Conservation (phyloP, 2,329 filamentous ascomycete species). For the Sporothrix pseudoabietina region DNA sequence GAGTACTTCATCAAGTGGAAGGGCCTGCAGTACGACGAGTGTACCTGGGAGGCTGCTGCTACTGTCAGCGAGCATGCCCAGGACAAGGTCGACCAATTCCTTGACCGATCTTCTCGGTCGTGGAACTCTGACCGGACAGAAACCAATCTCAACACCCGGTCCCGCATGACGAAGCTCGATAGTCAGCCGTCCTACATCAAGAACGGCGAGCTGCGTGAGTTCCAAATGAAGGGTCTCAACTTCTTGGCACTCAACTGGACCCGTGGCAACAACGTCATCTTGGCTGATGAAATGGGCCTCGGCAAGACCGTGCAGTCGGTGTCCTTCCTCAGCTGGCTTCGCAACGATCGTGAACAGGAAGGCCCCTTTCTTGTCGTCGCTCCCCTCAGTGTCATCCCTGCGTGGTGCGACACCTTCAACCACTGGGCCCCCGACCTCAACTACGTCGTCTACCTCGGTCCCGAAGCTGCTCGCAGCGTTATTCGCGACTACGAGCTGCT, state of each 20-base stretch:
- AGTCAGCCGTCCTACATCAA: conserved; percentile 84
- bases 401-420: conserved; percentile 98
- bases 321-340: conserved; percentile 94
- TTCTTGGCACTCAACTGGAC: conserved; percentile 97
- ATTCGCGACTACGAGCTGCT: conserved; percentile 91
- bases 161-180: conserved; percentile 71
- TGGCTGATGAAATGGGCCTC: conserved; percentile 97
- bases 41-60: conserved; percentile 85
- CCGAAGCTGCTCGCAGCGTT: conserved; percentile 79
- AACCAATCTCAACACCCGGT: conserved; percentile 72
- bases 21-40: conserved; percentile 86
- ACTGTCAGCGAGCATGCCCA: conserved; percentile 75
- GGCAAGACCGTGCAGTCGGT: conserved; percentile 98
- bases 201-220: conserved; percentile 82
- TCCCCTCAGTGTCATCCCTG: conserved; percentile 92
- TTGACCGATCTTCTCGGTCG: conserved; percentile 78
- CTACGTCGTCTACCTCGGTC: conserved; percentile 95
- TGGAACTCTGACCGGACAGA: conserved; percentile 80
- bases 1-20: conserved; percentile 99
- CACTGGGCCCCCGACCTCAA: conserved; percentile 94
- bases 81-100: conserved; percentile 85
- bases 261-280: conserved; percentile 88
- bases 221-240: conserved; percentile 92
- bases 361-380: conserved; percentile 97
- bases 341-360: conserved; percentile 84